Percentiles rank a stretch among this genome's conserved stretches.
These are phyloP conservation scores for Candida silvatica DNA, from an alignment of 805 yeast species.

Conservation along the genomic window DNA sequence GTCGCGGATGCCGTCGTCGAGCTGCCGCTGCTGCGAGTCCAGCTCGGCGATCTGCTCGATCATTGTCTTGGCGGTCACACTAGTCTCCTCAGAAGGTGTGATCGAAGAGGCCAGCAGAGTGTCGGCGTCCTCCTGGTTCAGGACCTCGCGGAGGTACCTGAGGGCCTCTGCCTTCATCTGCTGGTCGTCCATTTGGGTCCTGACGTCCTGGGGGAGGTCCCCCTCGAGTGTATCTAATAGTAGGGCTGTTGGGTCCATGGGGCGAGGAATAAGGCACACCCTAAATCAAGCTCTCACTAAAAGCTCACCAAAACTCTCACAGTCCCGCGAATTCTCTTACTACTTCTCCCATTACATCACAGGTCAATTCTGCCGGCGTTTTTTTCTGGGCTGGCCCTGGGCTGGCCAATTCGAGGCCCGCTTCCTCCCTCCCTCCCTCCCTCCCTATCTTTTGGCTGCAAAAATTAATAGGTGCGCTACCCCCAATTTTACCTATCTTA, in stretches of 20 bases:
- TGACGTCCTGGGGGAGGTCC: slow-evolving; percentile 19
- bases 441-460: too few species aligned
- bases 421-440: too few species aligned
- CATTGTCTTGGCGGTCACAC: slow-evolving; percentile 25
- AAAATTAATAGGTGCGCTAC: too few species aligned
- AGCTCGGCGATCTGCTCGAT: slow-evolving; percentile 71
- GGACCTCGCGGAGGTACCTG: slow-evolving; percentile 27
- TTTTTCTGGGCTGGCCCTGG: too few species aligned
- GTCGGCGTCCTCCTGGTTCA: slow-evolving; percentile 36
- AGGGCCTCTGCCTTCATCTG: slow-evolving; percentile 28
- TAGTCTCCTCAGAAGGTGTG: slow-evolving; percentile 16
- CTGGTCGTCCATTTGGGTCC: slow-evolving; percentile 15
- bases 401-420: too few species aligned
- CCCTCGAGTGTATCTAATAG: slow-evolving; percentile 28
- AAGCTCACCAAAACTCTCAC: too few species aligned
- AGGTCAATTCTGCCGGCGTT: too few species aligned
- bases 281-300: too few species aligned
- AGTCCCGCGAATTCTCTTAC: too few species aligned
- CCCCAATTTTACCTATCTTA: too few species aligned
- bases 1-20: slow-evolving; percentile 38
- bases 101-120: slow-evolving; percentile 16
- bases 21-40: slow-evolving; percentile 42
- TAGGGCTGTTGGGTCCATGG: slow-evolving; percentile 15
- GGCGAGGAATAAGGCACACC: too few species aligned
- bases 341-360: too few species aligned